These are phyloP conservation scores for Colletotrichum spinosum DNA, from an alignment of 2,329 filamentous ascomycete species.

Conservation along the genomic window DNA sequence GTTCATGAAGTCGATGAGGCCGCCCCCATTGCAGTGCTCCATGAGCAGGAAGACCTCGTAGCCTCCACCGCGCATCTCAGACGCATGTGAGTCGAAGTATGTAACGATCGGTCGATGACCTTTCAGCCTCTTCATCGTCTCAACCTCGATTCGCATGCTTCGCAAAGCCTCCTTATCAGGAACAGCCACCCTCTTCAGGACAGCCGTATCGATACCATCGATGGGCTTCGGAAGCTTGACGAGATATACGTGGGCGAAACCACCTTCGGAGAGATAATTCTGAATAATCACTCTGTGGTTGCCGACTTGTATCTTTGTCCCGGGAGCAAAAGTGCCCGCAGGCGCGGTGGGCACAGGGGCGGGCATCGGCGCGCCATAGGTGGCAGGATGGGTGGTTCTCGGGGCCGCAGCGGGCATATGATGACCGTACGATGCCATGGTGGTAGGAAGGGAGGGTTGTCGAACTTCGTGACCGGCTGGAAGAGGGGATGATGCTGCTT, in stretches of 20 bases:
- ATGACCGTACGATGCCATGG: conserved; percentile 38
- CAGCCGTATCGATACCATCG: conserved; percentile 82
- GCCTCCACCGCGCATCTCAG: conserved; percentile 89
- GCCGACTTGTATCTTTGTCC: conserved; percentile 97
- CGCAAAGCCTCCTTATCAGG: conserved; percentile 94
- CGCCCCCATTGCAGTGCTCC: conserved; percentile 96
- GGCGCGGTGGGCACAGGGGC: conserved; percentile 60
- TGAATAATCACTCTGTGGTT: conserved; percentile 93
- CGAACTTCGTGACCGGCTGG: conserved; percentile 6
- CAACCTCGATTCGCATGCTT: conserved; percentile 97
- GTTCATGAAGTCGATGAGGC: conserved; percentile 99
- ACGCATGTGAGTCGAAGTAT: conserved; percentile 98
- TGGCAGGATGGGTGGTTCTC: conserved; percentile 49
- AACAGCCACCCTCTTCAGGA: conserved; percentile 94
- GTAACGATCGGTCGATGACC: conserved; percentile 96
- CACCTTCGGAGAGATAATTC: conserved; percentile 97
- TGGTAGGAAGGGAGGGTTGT: neutral
- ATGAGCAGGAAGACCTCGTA: conserved; percentile 99
- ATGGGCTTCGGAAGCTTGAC: conserved; percentile 85
- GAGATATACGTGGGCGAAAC: conserved; percentile 98
- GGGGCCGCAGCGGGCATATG: conserved; percentile 35
- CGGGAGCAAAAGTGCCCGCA: conserved; percentile 90
- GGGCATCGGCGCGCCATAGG: conserved; percentile 57
- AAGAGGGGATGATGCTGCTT: conserved; percentile 14
- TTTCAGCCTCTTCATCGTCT: conserved; percentile 99